These are phyloP conservation scores for Phlyctochytrium planicorne DNA, from an alignment of 192 early-diverging fungal genomes.

Conservation along the genomic window DNA sequence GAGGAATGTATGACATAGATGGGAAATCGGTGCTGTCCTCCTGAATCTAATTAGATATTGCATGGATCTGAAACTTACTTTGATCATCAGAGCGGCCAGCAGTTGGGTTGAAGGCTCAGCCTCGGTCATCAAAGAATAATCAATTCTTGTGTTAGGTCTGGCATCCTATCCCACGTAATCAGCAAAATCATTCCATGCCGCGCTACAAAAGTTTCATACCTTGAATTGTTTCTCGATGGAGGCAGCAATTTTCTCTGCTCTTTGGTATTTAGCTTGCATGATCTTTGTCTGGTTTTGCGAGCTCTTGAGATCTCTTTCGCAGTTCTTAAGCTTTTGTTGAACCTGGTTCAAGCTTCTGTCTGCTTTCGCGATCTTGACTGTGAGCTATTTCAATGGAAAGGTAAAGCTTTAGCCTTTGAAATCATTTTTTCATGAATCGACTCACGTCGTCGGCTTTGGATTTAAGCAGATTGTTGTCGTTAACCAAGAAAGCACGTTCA, in stretches of 20 bases:
- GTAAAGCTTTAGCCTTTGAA: too few species aligned
- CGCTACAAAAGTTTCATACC: slow-evolving; percentile 12
- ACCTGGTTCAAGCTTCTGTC: slow-evolving; percentile 12
- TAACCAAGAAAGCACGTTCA: slow-evolving; percentile 41
- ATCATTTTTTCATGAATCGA: slow-evolving; percentile 1
- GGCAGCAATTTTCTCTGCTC: slow-evolving; percentile 44
- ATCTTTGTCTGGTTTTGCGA: slow-evolving; percentile 21
- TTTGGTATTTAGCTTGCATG: slow-evolving; percentile 9
- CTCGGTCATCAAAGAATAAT: slow-evolving; percentile 38
- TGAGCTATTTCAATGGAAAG: too few species aligned
- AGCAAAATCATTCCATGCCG: too few species aligned
- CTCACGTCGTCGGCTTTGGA: slow-evolving; percentile 21
- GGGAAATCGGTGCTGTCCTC: too few species aligned
- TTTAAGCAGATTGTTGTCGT: slow-evolving; percentile 40
- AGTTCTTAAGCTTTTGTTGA: slow-evolving; percentile 3
- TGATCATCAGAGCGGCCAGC: slow-evolving; percentile 35
- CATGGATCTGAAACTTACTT: too few species aligned
- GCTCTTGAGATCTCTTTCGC: slow-evolving; percentile 16
- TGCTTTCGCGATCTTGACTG: slow-evolving; percentile 17
- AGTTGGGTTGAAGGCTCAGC: slow-evolving; percentile 46
- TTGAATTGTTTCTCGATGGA: slow-evolving; percentile 47
- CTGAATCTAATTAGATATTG: too few species aligned
- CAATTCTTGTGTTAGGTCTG: slow-evolving; percentile 44
- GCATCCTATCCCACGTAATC: too few species aligned
- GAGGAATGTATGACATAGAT: too few species aligned